A percentile compares a stretch with the other conserved stretches of the same genome.
These are phyloP conservation scores for Talaromyces sp. DNA, from an alignment of 2,329 filamentous ascomycete genomes.

Conservation along the genomic window DNA sequence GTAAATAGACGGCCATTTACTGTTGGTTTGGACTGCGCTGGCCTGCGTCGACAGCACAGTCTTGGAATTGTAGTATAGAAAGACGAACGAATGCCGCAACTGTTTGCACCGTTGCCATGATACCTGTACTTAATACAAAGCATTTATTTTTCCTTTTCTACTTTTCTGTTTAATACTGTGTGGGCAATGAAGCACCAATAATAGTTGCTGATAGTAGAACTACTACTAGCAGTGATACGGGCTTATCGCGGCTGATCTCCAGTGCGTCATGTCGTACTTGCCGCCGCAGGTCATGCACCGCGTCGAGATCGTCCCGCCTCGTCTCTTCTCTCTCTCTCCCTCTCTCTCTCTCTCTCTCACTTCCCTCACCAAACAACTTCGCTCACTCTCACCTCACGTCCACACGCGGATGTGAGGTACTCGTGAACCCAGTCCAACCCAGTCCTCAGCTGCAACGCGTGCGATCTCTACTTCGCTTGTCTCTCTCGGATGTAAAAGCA, in stretches of 20 bases:
- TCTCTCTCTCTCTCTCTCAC: background rate
- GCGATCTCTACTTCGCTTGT: background rate
- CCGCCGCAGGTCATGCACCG: conserved; percentile 4
- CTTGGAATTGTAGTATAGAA: background rate
- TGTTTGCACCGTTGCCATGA: background rate
- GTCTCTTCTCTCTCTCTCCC: background rate
- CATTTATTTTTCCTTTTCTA: background rate
- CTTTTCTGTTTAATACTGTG: no score
- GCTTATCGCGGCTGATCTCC: conserved; percentile 9
- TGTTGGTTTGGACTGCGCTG: background rate
- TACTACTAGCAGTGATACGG: no score
- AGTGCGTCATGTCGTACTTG: conserved; percentile 9
- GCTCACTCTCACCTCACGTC: conserved; percentile 10
- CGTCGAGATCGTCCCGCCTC: background rate
- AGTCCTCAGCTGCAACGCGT: background rate
- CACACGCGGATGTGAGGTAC: conserved; percentile 13
- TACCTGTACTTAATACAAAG: background rate
- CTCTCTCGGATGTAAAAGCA: conserved; percentile 6
- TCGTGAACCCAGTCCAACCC: background rate
- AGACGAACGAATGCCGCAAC: background rate
- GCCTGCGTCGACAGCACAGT: background rate
- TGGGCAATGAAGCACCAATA: no score
- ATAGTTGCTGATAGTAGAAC: no score
- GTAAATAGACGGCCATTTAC: background rate
- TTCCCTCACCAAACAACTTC: background rate